Conservation (phyloP, 202 grass and related monocot species). For the Saccharum hybrid region DNA sequence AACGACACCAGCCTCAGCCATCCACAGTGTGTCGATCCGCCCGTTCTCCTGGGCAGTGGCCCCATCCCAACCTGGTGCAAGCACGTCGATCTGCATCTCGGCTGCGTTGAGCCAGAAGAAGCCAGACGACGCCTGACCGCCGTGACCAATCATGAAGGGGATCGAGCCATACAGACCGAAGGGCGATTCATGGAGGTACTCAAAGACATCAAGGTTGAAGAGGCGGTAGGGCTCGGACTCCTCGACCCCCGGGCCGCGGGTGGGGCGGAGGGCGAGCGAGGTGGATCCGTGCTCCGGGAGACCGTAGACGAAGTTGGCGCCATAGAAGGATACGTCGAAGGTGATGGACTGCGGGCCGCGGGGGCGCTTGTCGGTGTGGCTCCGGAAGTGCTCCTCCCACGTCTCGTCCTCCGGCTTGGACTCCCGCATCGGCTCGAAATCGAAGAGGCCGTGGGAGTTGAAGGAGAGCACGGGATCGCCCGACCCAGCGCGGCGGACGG, state of each 20-base stretch:
- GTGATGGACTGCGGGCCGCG: slow-evolving; percentile 84
- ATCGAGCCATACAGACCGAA: slow-evolving; percentile 91
- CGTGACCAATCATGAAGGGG: slow-evolving; percentile 91
- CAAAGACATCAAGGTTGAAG: slow-evolving; percentile 93
- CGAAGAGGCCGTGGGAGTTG: slow-evolving; percentile 89
- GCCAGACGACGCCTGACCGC: slow-evolving; percentile 56
- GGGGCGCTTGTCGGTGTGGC: slow-evolving; percentile 83
- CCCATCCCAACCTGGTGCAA: slow-evolving; percentile 82
- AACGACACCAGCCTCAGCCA: slow-evolving; percentile 83
- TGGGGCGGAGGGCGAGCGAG: slow-evolving; percentile 70
- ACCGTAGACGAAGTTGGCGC: slow-evolving; percentile 89
- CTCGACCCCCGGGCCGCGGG: slow-evolving; percentile 75
- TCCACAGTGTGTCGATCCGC: slow-evolving; percentile 77
- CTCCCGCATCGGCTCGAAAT: slow-evolving; percentile 76
- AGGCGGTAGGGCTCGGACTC: slow-evolving; percentile 89
- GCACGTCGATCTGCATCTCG: slow-evolving; percentile 98
- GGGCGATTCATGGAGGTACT: slow-evolving; percentile 86
- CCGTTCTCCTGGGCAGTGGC: slow-evolving; percentile 23
- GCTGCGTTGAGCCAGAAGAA: slow-evolving; percentile 98
- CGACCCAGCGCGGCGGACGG: slow-evolving; percentile 61
- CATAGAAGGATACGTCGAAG: slow-evolving; percentile 87
- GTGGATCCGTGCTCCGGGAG: slow-evolving; percentile 82
- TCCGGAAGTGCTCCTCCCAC: slow-evolving; percentile 83
- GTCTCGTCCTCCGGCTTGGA: slow-evolving; percentile 62
- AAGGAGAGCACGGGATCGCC: slow-evolving; percentile 71